A percentile compares a stretch with the other conserved stretches of the same genome.
These are phyloP conservation scores for Pichia sp. DNA, from an alignment of 1,139 yeast species.

Conservation along the genomic window DNA sequence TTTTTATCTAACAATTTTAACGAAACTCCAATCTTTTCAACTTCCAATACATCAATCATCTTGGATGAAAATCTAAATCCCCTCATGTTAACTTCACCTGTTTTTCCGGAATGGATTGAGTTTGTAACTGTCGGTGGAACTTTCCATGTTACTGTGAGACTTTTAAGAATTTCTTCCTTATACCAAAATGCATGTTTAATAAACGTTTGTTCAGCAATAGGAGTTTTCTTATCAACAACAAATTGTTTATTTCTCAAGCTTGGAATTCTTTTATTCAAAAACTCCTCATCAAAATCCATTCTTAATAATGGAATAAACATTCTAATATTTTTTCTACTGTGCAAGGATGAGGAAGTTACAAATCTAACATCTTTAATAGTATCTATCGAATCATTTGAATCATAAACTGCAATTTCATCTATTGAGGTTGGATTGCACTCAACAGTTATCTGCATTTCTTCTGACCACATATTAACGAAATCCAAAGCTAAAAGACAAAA, in stretches of 20 bases:
- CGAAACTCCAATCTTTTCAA: slow-evolving; percentile 42
- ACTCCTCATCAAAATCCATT: slow-evolving; percentile 39
- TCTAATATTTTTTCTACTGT: slow-evolving; percentile 40
- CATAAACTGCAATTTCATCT: slow-evolving; percentile 17
- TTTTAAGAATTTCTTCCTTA: slow-evolving; percentile 54
- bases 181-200: slow-evolving; percentile 76
- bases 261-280: slow-evolving; percentile 57
- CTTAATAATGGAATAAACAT: slow-evolving; percentile 65
- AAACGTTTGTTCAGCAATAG: slow-evolving; percentile 44
- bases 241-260: slow-evolving; percentile 69
- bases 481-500: slow-evolving; percentile 64
- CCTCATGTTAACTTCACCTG: slow-evolving; percentile 61
- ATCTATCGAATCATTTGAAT: slow-evolving; percentile 18
- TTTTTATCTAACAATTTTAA: slow-evolving; percentile 28
- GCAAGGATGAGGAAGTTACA: slow-evolving; percentile 30
- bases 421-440: slow-evolving; percentile 20
- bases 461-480: slow-evolving; percentile 64
- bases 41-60: slow-evolving; percentile 46
- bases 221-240: slow-evolving; percentile 54
- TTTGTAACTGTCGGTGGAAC: slow-evolving; percentile 23
- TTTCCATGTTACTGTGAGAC: slow-evolving; percentile 62
- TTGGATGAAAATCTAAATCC: slow-evolving; percentile 53
- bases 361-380: slow-evolving; percentile 26
- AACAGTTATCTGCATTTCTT: slow-evolving; percentile 32
- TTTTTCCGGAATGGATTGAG: slow-evolving; percentile 30